A percentile compares a stretch with the other conserved stretches of the same genome.
Conservation (phyloP, 768 basidiomycete genomes). For the Mycena pura region DNA sequence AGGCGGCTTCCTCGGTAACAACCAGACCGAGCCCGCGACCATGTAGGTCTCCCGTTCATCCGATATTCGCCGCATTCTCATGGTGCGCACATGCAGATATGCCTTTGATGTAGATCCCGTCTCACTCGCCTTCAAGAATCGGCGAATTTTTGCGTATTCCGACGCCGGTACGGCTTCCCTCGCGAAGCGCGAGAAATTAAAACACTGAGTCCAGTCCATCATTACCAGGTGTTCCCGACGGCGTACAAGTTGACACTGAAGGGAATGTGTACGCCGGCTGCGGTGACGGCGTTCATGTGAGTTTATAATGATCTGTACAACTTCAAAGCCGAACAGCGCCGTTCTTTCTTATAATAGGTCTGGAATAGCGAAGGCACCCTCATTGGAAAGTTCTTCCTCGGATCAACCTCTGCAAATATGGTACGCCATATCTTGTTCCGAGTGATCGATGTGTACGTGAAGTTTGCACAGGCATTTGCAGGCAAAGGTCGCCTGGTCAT, state of each 20-base stretch:
- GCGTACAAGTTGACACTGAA: conserved; percentile 65
- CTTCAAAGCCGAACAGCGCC: neutral
- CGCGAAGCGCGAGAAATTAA: neutral
- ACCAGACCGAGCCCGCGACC: conserved; percentile 68
- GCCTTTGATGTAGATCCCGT: conserved; percentile 68
- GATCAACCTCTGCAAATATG: conserved; percentile 51
- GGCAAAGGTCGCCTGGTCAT: conserved; percentile 29
- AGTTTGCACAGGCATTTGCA: conserved; percentile 29
- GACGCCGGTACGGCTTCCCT: conserved; percentile 50
- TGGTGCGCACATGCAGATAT: conserved; percentile 50
- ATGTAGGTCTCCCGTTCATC: conserved; percentile 53
- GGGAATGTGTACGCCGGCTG: conserved; percentile 74
- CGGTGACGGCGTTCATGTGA: conserved; percentile 72
- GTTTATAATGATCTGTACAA: conserved; percentile 17
- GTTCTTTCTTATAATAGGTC: conserved; percentile 43
- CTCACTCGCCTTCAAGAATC: conserved; percentile 61
- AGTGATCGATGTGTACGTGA: neutral
- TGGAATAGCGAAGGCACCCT: conserved; percentile 62
- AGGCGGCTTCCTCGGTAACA: conserved; percentile 53
- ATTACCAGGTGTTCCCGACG: conserved; percentile 51
- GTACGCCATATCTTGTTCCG: conserved; percentile 24
- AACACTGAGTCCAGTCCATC: neutral
- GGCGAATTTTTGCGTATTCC: conserved; percentile 69
- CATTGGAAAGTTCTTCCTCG: conserved; percentile 70
- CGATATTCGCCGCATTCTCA: neutral